Conservation (phyloP, 148 eudicot genomes). For the Hydrangea macrophylla region DNA sequence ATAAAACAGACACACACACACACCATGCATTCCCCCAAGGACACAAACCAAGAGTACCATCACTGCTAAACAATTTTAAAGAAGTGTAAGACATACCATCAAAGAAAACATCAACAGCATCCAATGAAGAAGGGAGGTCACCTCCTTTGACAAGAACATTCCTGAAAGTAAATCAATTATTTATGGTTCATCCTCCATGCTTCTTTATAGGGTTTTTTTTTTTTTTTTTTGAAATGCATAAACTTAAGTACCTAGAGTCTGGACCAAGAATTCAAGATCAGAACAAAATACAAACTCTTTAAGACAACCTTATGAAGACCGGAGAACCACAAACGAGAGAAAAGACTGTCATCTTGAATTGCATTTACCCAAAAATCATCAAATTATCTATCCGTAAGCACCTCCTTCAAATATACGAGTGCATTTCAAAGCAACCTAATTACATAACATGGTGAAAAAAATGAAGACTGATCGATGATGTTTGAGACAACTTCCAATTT, state of each 20-base stretch:
- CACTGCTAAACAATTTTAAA: constrained; percentile 1
- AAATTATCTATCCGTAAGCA: background rate
- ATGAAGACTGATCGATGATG: background rate
- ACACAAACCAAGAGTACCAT: background rate
- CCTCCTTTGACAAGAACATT: constrained; percentile 98
- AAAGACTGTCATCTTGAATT: background rate
- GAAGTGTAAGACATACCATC: constrained; percentile 57
- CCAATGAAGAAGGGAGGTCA: constrained; percentile 64
- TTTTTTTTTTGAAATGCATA: too few relatives aligned
- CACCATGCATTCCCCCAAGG: too few relatives aligned
- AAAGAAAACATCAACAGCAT: constrained; percentile 85
- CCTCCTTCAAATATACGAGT: background rate
- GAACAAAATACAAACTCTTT: background rate
- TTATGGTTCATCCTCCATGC: background rate
- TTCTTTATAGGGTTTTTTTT: background rate
- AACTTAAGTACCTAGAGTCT: background rate
- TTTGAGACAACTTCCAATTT: background rate
- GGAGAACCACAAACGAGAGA: background rate
- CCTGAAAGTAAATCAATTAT: constrained; percentile 34
- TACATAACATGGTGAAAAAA: too few relatives aligned
- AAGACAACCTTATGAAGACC: background rate
- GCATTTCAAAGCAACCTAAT: too few relatives aligned
- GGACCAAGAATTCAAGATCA: background rate
- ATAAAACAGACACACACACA: background rate
- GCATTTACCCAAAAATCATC: background rate